Evolutionary conservation across 495 filamentous ascomycete genomes (phyloP).

Genomic region (Hypoxylon intermedium): DNA sequence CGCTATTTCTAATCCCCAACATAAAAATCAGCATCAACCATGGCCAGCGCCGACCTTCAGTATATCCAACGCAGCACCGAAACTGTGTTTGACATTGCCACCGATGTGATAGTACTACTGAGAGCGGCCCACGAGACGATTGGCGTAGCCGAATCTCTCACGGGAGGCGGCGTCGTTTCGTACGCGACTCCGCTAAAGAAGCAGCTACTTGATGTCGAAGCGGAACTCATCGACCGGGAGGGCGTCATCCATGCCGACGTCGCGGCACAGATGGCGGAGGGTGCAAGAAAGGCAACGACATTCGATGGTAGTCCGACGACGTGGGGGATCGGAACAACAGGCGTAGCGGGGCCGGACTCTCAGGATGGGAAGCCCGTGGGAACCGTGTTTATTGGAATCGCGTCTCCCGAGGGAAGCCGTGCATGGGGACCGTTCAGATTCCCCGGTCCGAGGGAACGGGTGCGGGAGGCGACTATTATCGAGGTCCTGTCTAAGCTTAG

Average conservation of each 20-base stretch:
- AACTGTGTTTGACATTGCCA: slow-evolving; percentile 29
- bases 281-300: slow-evolving; percentile 26
- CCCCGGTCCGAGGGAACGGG: slow-evolving; percentile 30
- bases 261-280: slow-evolving; percentile 43
- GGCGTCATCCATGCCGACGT: slow-evolving; percentile 46
- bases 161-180: slow-evolving; percentile 41
- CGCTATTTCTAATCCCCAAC: too few species aligned
- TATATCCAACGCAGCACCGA: slow-evolving; percentile 22
- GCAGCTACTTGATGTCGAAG: slow-evolving; percentile 34
- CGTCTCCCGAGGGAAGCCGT: slow-evolving; percentile 9
- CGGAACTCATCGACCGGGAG: slow-evolving; percentile 40
- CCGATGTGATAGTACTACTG: slow-evolving; percentile 34
- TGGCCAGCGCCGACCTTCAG: slow-evolving; percentile 4
- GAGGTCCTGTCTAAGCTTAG: slow-evolving; percentile 35
- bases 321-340: slow-evolving; percentile 45
- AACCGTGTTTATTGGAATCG: slow-evolving; percentile 41
- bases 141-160: slow-evolving; percentile 44
- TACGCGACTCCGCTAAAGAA: slow-evolving; percentile 45
- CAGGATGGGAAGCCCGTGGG: slow-evolving; percentile 42
- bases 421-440: slow-evolving; percentile 41
- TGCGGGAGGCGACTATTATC: slow-evolving; percentile 36
- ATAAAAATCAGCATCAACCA: too few species aligned
- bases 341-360: slow-evolving; percentile 39
- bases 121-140: slow-evolving; percentile 30
- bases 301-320: slow-evolving; percentile 31